A percentile compares a stretch with the other conserved stretches of the same genome.
Conservation (phyloP, 1,139 yeast genomes). For the Yamadazyma trypodendri region DNA sequence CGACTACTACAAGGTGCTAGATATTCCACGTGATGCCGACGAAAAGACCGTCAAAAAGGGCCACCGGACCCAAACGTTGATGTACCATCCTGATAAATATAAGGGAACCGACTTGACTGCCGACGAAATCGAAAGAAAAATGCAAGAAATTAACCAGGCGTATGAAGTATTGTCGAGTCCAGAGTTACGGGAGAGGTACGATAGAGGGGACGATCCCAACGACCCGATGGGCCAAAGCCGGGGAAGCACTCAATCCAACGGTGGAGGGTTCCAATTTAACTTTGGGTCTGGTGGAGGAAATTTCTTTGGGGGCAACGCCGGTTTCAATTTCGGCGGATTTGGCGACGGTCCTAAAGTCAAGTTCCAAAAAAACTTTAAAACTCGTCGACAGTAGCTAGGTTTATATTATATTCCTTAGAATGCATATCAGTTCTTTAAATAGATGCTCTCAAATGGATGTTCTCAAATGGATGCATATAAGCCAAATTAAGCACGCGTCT, state of each 20-base stretch:
- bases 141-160: slow-evolving; percentile 93
- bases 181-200: slow-evolving; percentile 65
- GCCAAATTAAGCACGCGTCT: not conserved
- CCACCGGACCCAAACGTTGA: slow-evolving; percentile 72
- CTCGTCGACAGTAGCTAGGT: slow-evolving; percentile 7
- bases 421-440: too few relatives aligned
- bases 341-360: slow-evolving; percentile 19
- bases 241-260: slow-evolving; percentile 10
- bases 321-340: slow-evolving; percentile 10
- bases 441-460: not conserved
- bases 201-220: slow-evolving; percentile 63
- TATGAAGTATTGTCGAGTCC: slow-evolving; percentile 78
- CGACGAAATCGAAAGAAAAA: slow-evolving; percentile 76
- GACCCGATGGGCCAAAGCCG: slow-evolving; percentile 29
- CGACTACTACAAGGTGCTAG: slow-evolving; percentile 83
- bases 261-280: slow-evolving; percentile 7
- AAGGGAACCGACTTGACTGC: slow-evolving; percentile 61
- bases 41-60: slow-evolving; percentile 78
- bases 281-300: slow-evolving; percentile 12
- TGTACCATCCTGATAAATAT: slow-evolving; percentile 90
- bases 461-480: not conserved
- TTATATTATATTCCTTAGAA: too few relatives aligned
- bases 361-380: slow-evolving; percentile 18
- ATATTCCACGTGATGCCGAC: slow-evolving; percentile 64
- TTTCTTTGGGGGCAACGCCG: slow-evolving; percentile 17